Conservation (phyloP, 345 rosid genomes). For the Murraya paniculata region DNA sequence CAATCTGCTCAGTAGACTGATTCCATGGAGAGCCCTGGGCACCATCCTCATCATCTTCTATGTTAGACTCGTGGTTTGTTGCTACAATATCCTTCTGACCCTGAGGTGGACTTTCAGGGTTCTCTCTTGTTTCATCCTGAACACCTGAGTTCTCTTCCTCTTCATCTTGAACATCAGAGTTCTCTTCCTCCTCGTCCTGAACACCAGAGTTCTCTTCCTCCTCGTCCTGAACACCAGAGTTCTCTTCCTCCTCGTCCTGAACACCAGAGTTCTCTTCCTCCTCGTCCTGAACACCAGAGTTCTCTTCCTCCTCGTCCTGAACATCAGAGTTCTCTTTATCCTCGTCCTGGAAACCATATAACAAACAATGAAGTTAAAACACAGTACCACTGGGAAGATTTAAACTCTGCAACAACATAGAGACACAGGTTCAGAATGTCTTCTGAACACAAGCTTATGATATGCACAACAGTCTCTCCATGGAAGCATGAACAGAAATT, state of each 20-base stretch:
- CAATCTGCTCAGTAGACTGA: slow-evolving; percentile 40
- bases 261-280: not conserved
- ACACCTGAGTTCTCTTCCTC: not conserved
- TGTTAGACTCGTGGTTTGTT: slow-evolving; percentile 16
- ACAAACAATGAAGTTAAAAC: slow-evolving; percentile 3
- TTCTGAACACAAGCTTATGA: slow-evolving; percentile 2
- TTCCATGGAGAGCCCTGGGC: slow-evolving; percentile 24
- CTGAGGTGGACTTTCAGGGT: slow-evolving; percentile 23
- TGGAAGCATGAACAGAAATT: not conserved
- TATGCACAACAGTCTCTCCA: not conserved
- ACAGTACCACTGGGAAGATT: not conserved
- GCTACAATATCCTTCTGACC: slow-evolving; percentile 33
- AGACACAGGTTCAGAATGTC: not conserved
- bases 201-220: not conserved
- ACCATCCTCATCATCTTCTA: slow-evolving; percentile 31
- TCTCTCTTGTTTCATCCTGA: slow-evolving; percentile 15
- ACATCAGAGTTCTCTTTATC: not conserved
- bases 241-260: not conserved
- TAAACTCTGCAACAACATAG: not conserved
- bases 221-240: not conserved
- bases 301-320: slow-evolving; percentile 5
- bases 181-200: slow-evolving; percentile 35
- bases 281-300: not conserved
- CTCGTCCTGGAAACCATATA: slow-evolving; percentile 31
- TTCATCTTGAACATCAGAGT: not conserved